These are phyloP conservation scores for Chimonanthus salicifolius DNA, from an alignment of 164 flowering plant genomes.

Conservation along the genomic window DNA sequence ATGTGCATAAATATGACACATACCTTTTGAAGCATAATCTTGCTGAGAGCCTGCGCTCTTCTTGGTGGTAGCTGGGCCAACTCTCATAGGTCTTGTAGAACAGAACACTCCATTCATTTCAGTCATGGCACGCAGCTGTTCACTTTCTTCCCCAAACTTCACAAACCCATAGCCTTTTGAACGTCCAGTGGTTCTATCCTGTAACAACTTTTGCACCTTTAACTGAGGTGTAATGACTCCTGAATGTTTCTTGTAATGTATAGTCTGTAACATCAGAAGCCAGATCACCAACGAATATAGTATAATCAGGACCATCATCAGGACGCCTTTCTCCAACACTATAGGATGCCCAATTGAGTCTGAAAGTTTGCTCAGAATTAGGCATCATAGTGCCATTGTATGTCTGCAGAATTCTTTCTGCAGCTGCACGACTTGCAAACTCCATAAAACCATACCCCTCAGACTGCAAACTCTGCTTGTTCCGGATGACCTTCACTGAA, in stretches of 20 bases:
- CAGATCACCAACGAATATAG: constrained; percentile 91
- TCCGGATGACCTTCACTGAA: constrained; percentile 75
- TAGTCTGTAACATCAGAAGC: constrained; percentile 90
- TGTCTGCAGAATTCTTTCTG: constrained; percentile 30
- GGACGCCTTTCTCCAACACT: constrained; percentile 71
- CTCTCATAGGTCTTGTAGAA: constrained; percentile 78
- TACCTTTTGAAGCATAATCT: constrained; percentile 54
- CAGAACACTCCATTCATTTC: constrained; percentile 83
- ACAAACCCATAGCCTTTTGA: constrained; percentile 97
- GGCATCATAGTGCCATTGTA: constrained; percentile 79
- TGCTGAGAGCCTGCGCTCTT: constrained; percentile 41
- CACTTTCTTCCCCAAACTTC: constrained; percentile 80
- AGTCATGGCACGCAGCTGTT: constrained; percentile 75
- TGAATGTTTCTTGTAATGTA: constrained; percentile 71
- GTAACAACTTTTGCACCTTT: constrained; percentile 92
- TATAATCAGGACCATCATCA: constrained; percentile 64
- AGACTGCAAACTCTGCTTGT: constrained; percentile 60
- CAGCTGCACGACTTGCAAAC: constrained; percentile 58
- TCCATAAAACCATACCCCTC: constrained; percentile 96
- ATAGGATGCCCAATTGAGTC: constrained; percentile 86
- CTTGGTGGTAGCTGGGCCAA: constrained; percentile 86
- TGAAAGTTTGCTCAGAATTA: constrained; percentile 51
- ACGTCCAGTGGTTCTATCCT: constrained; percentile 82
- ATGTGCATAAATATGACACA: not conserved
- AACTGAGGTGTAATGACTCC: constrained; percentile 53